Evolutionary conservation across 352 stramenopile species (phyloP).

Genomic region (Phytophthora brassicae): DNA sequence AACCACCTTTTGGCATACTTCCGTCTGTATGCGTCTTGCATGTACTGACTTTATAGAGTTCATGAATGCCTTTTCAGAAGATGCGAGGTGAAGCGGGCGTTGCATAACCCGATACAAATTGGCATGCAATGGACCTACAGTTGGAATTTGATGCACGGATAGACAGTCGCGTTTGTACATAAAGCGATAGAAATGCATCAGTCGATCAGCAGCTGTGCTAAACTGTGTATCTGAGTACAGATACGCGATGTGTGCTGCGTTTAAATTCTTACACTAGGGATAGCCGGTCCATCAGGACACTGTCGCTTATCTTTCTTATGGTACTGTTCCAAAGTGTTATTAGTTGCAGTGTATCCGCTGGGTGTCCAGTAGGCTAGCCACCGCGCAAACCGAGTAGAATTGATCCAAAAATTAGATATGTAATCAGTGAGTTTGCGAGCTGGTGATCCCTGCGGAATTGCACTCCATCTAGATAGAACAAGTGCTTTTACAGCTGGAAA

Average conservation of each 20-base stretch:
- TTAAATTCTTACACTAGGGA: background rate
- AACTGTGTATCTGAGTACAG: background rate
- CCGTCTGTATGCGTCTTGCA: constrained; percentile 3
- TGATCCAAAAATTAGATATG: background rate
- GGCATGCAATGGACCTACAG: background rate
- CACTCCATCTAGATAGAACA: background rate
- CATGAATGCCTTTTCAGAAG: background rate
- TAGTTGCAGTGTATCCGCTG: background rate
- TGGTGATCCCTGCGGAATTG: background rate
- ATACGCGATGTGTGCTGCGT: background rate
- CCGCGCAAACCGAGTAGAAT: background rate
- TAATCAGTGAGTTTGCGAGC: background rate
- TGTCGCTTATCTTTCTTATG: background rate
- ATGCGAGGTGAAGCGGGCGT: background rate
- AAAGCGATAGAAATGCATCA: background rate
- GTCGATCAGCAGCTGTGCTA: background rate
- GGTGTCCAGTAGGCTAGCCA: background rate
- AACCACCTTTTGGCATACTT: background rate
- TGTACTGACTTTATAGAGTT: background rate
- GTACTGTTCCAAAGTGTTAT: background rate
- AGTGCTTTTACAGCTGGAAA: background rate
- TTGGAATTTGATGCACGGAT: background rate
- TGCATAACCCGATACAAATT: background rate
- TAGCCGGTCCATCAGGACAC: background rate
- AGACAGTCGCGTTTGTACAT: background rate